A percentile compares a stretch with the other conserved stretches of the same genome.
These are phyloP conservation scores for Apiotrichum domesticum DNA, from an alignment of 1,284 basidiomycete species.

Conservation along the genomic window DNA sequence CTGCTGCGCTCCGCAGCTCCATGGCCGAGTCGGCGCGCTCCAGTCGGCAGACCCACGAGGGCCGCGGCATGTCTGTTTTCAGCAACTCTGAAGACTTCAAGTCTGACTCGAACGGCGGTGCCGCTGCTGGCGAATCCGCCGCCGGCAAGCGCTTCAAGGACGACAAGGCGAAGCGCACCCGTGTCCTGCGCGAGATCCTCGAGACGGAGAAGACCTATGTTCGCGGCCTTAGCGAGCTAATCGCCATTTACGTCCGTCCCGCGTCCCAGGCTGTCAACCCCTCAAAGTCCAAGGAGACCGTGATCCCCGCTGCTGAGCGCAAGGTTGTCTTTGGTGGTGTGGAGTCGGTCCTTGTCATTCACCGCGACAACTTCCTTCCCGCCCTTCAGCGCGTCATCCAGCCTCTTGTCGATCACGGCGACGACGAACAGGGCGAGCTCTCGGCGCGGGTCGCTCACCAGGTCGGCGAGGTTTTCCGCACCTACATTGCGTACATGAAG, in stretches of 20 bases:
- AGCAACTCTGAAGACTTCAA: slow-evolving; percentile 5
- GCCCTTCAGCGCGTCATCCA: slow-evolving; percentile 70
- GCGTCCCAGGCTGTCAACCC: slow-evolving; percentile 62
- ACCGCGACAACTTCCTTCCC: slow-evolving; percentile 84
- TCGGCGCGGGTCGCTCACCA: slow-evolving; percentile 70
- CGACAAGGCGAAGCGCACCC: slow-evolving; percentile 69
- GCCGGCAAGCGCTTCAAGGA: slow-evolving; percentile 73
- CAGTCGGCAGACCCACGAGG: not conserved
- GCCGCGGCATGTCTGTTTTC: slow-evolving; percentile 20
- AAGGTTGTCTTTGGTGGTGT: slow-evolving; percentile 89
- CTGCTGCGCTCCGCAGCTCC: slow-evolving; percentile 5
- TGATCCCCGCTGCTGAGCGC: slow-evolving; percentile 61
- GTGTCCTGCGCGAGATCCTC: slow-evolving; percentile 77
- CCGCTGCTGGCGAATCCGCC: not conserved
- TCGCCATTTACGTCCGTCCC: slow-evolving; percentile 91
- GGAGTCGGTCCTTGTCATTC: slow-evolving; percentile 85
- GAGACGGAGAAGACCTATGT: slow-evolving; percentile 96
- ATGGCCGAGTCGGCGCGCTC: slow-evolving; percentile 10
- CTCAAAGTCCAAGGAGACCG: slow-evolving; percentile 64
- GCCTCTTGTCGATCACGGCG: slow-evolving; percentile 57
- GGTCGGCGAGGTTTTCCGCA: slow-evolving; percentile 83
- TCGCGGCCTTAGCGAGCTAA: slow-evolving; percentile 81
- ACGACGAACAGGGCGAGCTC: slow-evolving; percentile 64
- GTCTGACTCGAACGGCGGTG: not conserved
- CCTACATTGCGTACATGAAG: slow-evolving; percentile 90